Base-by-base conservation (phyloP, 768 basidiomycete species). In the Calocybe indica region DNA sequence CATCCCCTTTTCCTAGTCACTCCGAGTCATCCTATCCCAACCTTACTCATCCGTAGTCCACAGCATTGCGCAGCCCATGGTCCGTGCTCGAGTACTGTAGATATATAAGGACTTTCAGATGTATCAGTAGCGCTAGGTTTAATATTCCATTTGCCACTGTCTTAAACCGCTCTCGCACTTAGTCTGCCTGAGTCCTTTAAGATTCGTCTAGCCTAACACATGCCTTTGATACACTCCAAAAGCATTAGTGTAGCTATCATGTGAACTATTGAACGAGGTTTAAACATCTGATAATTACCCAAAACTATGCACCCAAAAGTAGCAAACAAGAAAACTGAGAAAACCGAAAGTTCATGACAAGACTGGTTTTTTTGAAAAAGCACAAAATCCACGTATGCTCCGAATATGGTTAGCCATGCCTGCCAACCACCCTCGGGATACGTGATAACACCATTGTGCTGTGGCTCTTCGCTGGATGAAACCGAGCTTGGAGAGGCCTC, bases 191-290 rank as follows among this genome's bases (percentile, higher is more conserved):
- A n/a, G n/a, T n/a, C n/a, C n/a, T n/a, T n/a, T n/a, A n/a, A n/a
- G n/a, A n/a, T n/a, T n/a, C n/a, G n/a, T n/a, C n/a, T n/a, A n/a
- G n/a, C n/a, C n/a, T n/a, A n/a, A n/a, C n/a, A n/a, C n/a, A n/a
- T 22, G 22, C 51, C 61, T 58, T 59, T 60, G 59, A 46, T 57
- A 62, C n/a, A 62, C 59, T 7, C 61, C 61, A 30, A 58, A 60
- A 9, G 58, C 53, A 14, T 57, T 59, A 5, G 55, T 58, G 30
- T 60, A 59, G 5, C 61, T 62, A 22, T 22, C 22, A 22, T 22
- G 22, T 4, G 22, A 22, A 4, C 22, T 22, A 22, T 22, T 22
- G 34, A 3, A 5, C 10, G 9, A 3, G 37, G 14, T 9, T 51
- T 37, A 15, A 22, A 15, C 3, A 14, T 22, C 10, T 8, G 10